These are phyloP conservation scores for Cutaneotrichosporon spelunceum DNA, from an alignment of 1,284 basidiomycete genomes.

Conservation along the genomic window DNA sequence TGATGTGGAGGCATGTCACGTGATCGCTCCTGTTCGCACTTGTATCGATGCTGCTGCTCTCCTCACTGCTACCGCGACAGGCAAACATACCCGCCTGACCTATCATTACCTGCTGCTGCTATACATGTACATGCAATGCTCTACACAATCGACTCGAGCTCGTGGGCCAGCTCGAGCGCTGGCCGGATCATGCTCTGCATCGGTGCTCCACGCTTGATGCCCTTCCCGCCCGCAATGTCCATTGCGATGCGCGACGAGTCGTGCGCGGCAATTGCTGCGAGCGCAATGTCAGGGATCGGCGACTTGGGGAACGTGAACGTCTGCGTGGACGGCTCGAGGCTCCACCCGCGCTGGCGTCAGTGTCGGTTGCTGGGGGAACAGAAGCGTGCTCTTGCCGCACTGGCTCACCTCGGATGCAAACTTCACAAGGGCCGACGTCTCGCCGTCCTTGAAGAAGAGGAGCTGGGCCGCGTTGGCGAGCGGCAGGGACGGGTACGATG, in stretches of 20 bases:
- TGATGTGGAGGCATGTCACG: conserved; percentile 1
- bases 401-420: conserved; percentile 40
- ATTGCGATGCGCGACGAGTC: conserved; percentile 26
- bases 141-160: conserved; percentile 52
- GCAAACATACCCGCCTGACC: too few species aligned
- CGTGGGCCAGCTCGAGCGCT: conserved; percentile 46
- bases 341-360: conserved; percentile 45
- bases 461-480: conserved; percentile 46
- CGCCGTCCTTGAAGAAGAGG: conserved; percentile 49
- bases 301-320: conserved; percentile 36
- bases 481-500: conserved; percentile 50
- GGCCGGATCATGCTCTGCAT: conserved; percentile 49
- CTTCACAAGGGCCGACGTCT: conserved; percentile 38
- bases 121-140: conserved; percentile 27
- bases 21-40: background rate
- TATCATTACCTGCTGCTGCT: conserved; percentile 4
- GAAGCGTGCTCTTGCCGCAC: background rate
- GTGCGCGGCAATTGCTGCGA: conserved; percentile 24
- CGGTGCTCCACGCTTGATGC: conserved; percentile 38
- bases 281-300: conserved; percentile 29
- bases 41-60: background rate
- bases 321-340: conserved; percentile 43
- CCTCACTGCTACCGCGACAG: too few species aligned
- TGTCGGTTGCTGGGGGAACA: background rate
- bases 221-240: conserved; percentile 30